phyloP scores from a whole-genome alignment of 352 stramenopile genomes.

The Hyaloperonospora brassicae region DNA sequence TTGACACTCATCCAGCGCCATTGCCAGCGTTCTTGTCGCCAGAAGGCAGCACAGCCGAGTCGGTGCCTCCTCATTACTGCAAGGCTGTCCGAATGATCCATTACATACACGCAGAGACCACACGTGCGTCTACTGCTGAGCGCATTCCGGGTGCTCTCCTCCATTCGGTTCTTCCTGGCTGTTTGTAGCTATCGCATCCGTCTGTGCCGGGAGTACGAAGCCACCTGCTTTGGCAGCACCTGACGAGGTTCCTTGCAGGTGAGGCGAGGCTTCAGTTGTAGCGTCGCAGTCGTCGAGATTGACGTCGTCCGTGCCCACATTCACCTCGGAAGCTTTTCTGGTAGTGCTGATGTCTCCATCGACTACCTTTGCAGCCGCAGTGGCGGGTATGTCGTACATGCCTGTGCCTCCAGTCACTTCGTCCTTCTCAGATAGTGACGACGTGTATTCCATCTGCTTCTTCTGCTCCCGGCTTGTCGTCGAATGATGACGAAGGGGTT shows the following conservation, averaged over 20 bases:
- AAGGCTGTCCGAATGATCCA: background rate
- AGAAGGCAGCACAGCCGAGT: too few relatives aligned
- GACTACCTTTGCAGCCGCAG: constrained; percentile 23
- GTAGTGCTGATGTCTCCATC: constrained; percentile 4
- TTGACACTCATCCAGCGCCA: too few relatives aligned
- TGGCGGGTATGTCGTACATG: constrained; percentile 22
- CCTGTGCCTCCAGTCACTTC: constrained; percentile 12
- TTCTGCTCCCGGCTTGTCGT: constrained; percentile 54
- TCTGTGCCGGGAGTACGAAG: constrained; percentile 37
- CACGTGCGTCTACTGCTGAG: constrained; percentile 37
- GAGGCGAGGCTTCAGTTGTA: background rate
- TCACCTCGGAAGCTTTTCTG: constrained; percentile 7
- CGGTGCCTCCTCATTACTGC: too few relatives aligned
- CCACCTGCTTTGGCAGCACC: constrained; percentile 8
- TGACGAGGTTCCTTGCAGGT: background rate
- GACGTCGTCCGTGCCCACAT: background rate
- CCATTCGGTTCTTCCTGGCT: constrained; percentile 30
- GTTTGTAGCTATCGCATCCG: constrained; percentile 16
- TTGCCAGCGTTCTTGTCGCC: too few relatives aligned
- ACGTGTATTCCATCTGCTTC: constrained; percentile 31
- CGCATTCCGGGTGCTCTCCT: constrained; percentile 29
- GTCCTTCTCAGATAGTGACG: constrained; percentile 9
- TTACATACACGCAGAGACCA: constrained; percentile 2
- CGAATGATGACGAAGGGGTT: constrained; percentile 57
- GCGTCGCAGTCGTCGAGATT: background rate